Conservation (phyloP, 2,329 filamentous ascomycete genomes). For the Mycosphaerella arachidis region DNA sequence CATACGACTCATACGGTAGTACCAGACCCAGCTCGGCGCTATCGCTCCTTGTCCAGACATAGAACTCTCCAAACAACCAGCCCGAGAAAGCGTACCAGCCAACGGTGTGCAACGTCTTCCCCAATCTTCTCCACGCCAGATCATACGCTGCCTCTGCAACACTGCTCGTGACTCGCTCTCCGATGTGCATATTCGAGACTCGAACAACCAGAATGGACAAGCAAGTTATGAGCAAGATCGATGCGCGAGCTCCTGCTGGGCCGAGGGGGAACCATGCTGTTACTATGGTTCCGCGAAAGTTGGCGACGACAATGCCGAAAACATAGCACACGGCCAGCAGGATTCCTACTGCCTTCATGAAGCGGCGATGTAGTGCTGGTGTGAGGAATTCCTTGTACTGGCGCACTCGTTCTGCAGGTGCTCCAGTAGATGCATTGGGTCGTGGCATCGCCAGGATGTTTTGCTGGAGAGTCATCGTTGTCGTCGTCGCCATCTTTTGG, state of each 20-base stretch:
- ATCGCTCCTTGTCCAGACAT: slow-evolving; percentile 63
- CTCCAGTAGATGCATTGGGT: neutral
- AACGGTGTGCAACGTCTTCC: slow-evolving; percentile 46
- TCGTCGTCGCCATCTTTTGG: slow-evolving; percentile 1
- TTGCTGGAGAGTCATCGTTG: slow-evolving; percentile 34
- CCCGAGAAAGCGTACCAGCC: slow-evolving; percentile 75
- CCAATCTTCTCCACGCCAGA: slow-evolving; percentile 36
- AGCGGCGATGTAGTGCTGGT: slow-evolving; percentile 79
- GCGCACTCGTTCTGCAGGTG: neutral
- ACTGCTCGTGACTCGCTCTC: slow-evolving; percentile 61
- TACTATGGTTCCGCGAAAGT: slow-evolving; percentile 61
- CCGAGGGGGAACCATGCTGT: slow-evolving; percentile 79
- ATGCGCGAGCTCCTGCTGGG: slow-evolving; percentile 66
- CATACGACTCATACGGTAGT: slow-evolving; percentile 59
- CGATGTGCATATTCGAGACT: slow-evolving; percentile 50
- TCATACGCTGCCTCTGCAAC: slow-evolving; percentile 59
- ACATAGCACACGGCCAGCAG: slow-evolving; percentile 68
- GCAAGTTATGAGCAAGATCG: slow-evolving; percentile 70
- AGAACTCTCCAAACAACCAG: slow-evolving; percentile 74
- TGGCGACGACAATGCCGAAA: slow-evolving; percentile 64
- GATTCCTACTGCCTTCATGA: slow-evolving; percentile 69
- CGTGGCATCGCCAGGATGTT: slow-evolving; percentile 42
- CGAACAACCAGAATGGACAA: slow-evolving; percentile 79
- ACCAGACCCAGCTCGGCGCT: slow-evolving; percentile 65
- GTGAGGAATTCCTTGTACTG: slow-evolving; percentile 86